Evolutionary conservation across 2,329 filamentous ascomycete genomes (phyloP).

Genomic region (Fusarium ambrosium): DNA sequence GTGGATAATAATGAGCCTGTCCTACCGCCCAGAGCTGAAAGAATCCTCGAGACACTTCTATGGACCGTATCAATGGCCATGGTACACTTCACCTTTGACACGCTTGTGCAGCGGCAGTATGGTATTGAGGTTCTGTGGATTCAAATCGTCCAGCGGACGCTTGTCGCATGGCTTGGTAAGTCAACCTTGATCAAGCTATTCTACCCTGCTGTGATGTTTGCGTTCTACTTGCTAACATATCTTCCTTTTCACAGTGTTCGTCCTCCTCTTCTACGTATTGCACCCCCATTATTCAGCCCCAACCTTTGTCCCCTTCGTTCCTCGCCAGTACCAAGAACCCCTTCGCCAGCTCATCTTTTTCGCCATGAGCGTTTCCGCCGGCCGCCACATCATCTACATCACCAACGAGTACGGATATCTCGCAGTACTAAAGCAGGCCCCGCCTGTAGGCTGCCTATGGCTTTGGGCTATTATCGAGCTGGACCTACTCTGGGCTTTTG

Average conservation of each 20-base stretch:
- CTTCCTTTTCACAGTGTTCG: constrained; percentile 60
- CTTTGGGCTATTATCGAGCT: constrained; percentile 94
- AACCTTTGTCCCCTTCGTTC: constrained; percentile 63
- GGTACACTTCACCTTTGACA: constrained; percentile 83
- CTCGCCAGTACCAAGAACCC: constrained; percentile 59
- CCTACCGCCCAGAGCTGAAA: constrained; percentile 62
- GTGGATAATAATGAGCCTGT: constrained; percentile 51
- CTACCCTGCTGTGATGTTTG: not conserved
- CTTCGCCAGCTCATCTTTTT: constrained; percentile 75
- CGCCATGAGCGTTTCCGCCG: constrained; percentile 68
- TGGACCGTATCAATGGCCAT: constrained; percentile 75
- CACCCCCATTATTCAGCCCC: constrained; percentile 67
- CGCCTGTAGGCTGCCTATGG: constrained; percentile 91
- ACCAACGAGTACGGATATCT: constrained; percentile 87
- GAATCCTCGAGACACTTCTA: constrained; percentile 67
- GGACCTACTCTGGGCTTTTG: constrained; percentile 74
- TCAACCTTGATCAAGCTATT: not conserved
- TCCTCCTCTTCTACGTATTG: constrained; percentile 67
- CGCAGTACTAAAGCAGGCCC: constrained; percentile 90
- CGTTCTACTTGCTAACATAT: constrained; percentile 7
- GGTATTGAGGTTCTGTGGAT: constrained; percentile 74
- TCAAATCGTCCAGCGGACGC: constrained; percentile 65
- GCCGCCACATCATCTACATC: constrained; percentile 85
- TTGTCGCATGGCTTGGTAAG: constrained; percentile 67
- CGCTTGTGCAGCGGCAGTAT: constrained; percentile 84